Base-by-base conservation (phyloP, 768 basidiomycete species). In the Clathrus columnatus region DNA sequence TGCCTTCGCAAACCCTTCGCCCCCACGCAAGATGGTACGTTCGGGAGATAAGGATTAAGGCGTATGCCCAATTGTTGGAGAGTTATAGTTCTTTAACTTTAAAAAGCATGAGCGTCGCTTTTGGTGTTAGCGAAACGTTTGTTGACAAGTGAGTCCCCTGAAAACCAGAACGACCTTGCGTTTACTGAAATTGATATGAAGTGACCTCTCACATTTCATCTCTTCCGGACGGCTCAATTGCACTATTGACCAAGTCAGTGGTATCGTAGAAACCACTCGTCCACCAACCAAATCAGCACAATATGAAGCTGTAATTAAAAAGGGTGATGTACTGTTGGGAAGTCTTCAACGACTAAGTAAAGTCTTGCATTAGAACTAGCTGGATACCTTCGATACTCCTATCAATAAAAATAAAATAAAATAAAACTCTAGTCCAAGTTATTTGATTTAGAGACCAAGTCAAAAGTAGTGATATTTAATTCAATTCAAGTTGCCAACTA, bases 41-140 rank as follows among this genome's bases (percentile, higher is more conserved):
- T 27, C 85, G 95, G 56, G 95, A 97, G 69, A 92, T 97, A 90
- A 84, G 96, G 29, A 92, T 98, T 60, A 82, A 87, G 18, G 93
- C 94, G 0, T 98, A 96, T 70, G 72, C 77, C 24, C 95, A 98
- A 64, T 75, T 97, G 4, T 75, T 99, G n/a, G 91, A 97, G 67
- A 84, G 81, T 8, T 99, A 98, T 67, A 79, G 85, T 32, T 88
- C 85, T 54, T 75, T 98, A 44, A 97, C 95, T 1, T 73, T 99
- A 20, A 85, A 92, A 50, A 90, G 87, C 62, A 78, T 98, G 60
- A 80, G 82, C 48, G 71, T 76, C 1, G 91, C 93, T 20, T 98
- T 98, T 60, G 95, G 95, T 21, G 94, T 98, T 30, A 82, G 83
- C 46, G 78, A 84, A 24, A 83, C 84, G 7, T 98, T 93, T 64